Base-by-base conservation (phyloP, 2,329 filamentous ascomycete genomes). In the Pyrenophora teres region DNA sequence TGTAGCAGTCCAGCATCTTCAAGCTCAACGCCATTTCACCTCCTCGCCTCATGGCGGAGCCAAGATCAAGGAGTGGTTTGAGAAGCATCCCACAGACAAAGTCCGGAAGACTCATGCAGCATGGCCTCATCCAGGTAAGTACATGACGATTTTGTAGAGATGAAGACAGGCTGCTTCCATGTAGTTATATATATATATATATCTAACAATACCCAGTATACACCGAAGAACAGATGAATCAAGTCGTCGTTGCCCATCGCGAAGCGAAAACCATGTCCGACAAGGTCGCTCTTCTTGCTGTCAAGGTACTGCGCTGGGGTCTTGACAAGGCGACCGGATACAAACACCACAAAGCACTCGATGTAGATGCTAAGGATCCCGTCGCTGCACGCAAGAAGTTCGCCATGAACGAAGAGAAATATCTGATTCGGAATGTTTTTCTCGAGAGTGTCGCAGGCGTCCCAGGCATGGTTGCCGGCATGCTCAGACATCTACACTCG, bases 381-480 rank as follows among this genome's bases (percentile, higher is more conserved):
- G 71, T 68, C 52, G 83, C 84, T 6, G 86, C 83, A 0, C 83
- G 50, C 67, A 83, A 79, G 76, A 87, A 71, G 66, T 96, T 83
- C 65, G 72, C 73, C 30, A 90, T 90, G 80, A 94, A 85, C 0
- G 92, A 96, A 71, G 80, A 87, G 4, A 94, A 97, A 77, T 99
- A 94, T 87, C 81, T 97, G 64, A 84, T 89, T 41, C 84, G 93
- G 6, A 93, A 96, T 69, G 83, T 99, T 62, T 99, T 99, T 74
- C 82, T 99, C 30, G 94, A 99, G 74, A 92, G 88, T 41, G 90
- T 99, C 33, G 94, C 94, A 10, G 94, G 92, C 30, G 94, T 97
- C 0, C 94, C 94, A 0, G 94, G 94, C 6, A 97, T 97, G 91
- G 93, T 97, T 0, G 94, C 88, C 0, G 94, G 92, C 18, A 97